Percentiles rank a stretch among this genome's conserved stretches.
phyloP scores from a whole-genome alignment of 495 filamentous ascomycete species.

The Immersiella caudata region DNA sequence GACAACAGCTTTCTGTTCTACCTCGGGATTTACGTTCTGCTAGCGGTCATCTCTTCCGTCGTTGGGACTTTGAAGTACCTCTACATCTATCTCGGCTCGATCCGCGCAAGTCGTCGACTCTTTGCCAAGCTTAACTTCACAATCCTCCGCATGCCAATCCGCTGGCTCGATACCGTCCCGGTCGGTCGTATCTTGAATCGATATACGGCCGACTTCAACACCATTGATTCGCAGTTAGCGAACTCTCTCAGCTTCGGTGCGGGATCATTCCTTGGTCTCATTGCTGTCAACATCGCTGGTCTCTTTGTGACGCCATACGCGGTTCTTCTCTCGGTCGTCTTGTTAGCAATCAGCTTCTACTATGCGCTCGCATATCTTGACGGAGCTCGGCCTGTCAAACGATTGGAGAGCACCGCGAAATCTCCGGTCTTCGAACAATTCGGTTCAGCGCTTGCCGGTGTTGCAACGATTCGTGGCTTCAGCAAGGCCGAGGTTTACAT shows the following conservation, averaged over 20 bases:
- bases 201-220: conserved; percentile 76
- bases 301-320: conserved; percentile 65
- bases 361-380: conserved; percentile 64
- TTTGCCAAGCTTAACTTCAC: conserved; percentile 66
- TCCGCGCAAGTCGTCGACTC: conserved; percentile 64
- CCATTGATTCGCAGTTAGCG: conserved; percentile 66
- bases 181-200: conserved; percentile 77
- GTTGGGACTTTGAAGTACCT: conserved; percentile 61
- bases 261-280: conserved; percentile 53
- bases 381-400: conserved; percentile 74
- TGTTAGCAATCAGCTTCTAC: conserved; percentile 58
- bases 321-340: conserved; percentile 56
- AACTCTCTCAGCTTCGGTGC: conserved; percentile 60
- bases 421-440: conserved; percentile 80
- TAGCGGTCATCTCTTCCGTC: conserved; percentile 60
- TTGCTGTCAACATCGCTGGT: conserved; percentile 63
- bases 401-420: conserved; percentile 72
- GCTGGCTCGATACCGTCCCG: conserved; percentile 83
- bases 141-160: conserved; percentile 69
- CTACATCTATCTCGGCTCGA: conserved; percentile 59
- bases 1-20: conserved; percentile 58
- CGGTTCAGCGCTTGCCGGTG: conserved; percentile 67
- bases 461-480: conserved; percentile 77
- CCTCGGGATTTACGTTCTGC: conserved; percentile 65
- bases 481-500: conserved; percentile 65